Base-by-base conservation (phyloP, 805 yeast genomes). In the Candida golubevii region DNA sequence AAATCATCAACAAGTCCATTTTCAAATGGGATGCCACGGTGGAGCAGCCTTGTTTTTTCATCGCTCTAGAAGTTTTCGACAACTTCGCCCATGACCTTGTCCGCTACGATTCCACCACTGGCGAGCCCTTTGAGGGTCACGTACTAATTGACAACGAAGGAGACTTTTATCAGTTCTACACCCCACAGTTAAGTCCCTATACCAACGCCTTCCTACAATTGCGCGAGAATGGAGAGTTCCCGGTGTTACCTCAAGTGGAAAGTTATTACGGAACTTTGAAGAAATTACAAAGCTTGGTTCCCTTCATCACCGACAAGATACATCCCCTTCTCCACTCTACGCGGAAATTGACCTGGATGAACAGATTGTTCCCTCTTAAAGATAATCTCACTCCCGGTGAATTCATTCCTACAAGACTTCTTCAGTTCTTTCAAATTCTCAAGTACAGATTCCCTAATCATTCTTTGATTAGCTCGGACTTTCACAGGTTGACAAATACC, bases 21-120 rank as follows among this genome's bases (percentile, higher is more conserved):
- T 78, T 88, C 52, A 83, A 83, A 18, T 88, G 95, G 95, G 68
- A 77, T 39, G 67, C 71, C 26, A 58, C 61, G 2, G 82, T 82
- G 6, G 62, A 66, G 6, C 82, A 82, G 34, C 88, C 87, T 1
- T 85, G 93, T 52, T 87, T 79, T 57, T 82, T 88, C 51, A 71
- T 88, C 38, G 95, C 91, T 0, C 64, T 86, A 44, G 95, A 88
- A 57, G 93, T 88, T 7, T 79, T 88, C 60, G 95, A 88, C 62
- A 88, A 87, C 57, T 78, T 88, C 50, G 74, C 93, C 3, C 96
- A 88, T 62, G 96, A 88, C 58, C 77, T 85, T 26, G 75, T 88
- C 4, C 72, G 91, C 31, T 88, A 85, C 59, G 95, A 88, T 55
- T 76, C 80, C 46, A 54, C 65, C 8, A 79, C 88, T 0, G 78